Conservation (phyloP, 2,329 filamentous ascomycete species). For the Coniochaeta prunicola region DNA sequence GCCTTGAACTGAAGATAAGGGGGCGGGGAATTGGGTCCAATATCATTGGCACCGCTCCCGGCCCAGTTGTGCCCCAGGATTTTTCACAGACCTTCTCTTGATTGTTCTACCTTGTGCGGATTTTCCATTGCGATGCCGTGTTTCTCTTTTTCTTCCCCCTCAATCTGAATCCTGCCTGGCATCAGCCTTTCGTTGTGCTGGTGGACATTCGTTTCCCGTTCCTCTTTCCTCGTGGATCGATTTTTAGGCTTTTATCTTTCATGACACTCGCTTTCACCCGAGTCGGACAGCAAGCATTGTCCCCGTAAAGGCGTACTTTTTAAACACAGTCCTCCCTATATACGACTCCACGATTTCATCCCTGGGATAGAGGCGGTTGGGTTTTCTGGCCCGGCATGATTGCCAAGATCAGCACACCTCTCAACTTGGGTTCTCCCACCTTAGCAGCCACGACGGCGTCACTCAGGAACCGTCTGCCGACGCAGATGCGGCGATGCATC, state of each 20-base stretch:
- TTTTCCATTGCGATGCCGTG: not conserved
- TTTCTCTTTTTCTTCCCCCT: not conserved
- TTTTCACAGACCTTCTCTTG: not conserved
- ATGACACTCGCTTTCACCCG: not conserved
- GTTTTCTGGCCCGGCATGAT: slow-evolving; percentile 14
- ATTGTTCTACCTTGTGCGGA: not conserved
- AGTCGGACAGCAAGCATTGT: not conserved
- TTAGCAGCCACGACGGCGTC: slow-evolving; percentile 29
- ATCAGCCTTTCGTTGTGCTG: not conserved
- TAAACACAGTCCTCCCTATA: not conserved
- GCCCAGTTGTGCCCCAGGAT: not conserved
- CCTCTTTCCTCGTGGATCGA: not conserved
- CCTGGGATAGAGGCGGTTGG: not conserved
- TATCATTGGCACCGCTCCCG: not conserved
- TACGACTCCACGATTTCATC: not conserved
- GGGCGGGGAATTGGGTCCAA: not conserved
- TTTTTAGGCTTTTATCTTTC: not conserved
- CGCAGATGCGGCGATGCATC: slow-evolving; percentile 39
- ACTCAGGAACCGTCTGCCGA: slow-evolving; percentile 32
- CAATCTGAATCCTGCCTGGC: not conserved
- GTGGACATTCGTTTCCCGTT: slow-evolving; percentile 1
- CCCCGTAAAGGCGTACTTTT: not conserved
- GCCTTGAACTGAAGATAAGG: not conserved
- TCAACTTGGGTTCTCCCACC: slow-evolving; percentile 24
- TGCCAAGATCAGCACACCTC: slow-evolving; percentile 20